A percentile compares a stretch with the other conserved stretches of the same genome.
Conservation (phyloP, 495 filamentous ascomycete genomes). For the Neurospora sp. region DNA sequence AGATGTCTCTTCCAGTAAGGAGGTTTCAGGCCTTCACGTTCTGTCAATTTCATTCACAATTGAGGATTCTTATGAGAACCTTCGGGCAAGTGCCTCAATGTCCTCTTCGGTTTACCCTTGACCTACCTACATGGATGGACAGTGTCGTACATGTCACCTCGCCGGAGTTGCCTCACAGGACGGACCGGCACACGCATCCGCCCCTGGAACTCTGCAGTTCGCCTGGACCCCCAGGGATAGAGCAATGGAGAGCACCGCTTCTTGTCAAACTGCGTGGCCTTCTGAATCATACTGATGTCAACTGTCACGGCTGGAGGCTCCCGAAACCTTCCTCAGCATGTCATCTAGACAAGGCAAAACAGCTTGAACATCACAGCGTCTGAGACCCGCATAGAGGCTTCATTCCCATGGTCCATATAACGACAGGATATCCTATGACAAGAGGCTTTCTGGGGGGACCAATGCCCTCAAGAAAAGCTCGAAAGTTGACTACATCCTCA, state of each 20-base stretch:
- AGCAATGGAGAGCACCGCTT: background rate
- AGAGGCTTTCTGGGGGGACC: background rate
- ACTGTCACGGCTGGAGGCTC: slow-evolving; percentile 7
- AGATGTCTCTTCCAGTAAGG: background rate
- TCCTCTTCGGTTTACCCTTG: slow-evolving; percentile 3
- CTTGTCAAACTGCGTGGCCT: slow-evolving; percentile 4
- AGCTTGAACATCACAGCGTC: slow-evolving; percentile 6
- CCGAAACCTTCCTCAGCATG: slow-evolving; percentile 8
- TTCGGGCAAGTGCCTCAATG: background rate
- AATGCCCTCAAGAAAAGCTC: background rate
- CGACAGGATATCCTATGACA: background rate
- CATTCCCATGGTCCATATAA: background rate
- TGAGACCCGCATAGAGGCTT: slow-evolving; percentile 12
- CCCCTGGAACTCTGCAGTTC: background rate
- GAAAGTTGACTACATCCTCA: background rate
- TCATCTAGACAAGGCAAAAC: slow-evolving; percentile 9
- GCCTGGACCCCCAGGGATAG: background rate
- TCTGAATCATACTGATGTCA: slow-evolving; percentile 6
- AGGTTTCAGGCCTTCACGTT: background rate
- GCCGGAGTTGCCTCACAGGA: slow-evolving; percentile 2
- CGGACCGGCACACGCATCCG: slow-evolving; percentile 8
- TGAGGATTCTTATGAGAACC: background rate
- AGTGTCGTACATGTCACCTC: slow-evolving; percentile 10
- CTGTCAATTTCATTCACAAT: background rate
- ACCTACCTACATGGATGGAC: too few relatives aligned